Evolutionary conservation across 2,329 filamentous ascomycete genomes (phyloP).

Genomic region (Bertia moriformis): DNA sequence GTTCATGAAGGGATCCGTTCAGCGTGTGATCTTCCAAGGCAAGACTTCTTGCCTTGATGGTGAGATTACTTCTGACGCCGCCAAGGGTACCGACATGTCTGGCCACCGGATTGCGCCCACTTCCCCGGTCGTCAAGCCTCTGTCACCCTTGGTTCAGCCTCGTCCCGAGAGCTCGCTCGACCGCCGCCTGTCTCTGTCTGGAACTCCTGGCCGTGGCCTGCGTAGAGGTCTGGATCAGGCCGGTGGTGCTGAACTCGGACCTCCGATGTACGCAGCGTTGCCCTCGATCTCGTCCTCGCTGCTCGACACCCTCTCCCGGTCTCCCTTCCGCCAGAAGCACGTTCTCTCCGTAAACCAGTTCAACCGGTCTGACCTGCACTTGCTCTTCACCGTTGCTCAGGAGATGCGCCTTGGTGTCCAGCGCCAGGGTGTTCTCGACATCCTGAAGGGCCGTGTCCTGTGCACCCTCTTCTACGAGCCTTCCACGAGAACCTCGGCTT

Average conservation of each 20-base stretch:
- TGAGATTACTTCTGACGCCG: conserved; percentile 36
- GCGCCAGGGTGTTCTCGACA: conserved; percentile 74
- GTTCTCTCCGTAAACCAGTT: conserved; percentile 89
- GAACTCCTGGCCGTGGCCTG: conserved; percentile 3
- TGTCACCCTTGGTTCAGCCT: conserved; percentile 33
- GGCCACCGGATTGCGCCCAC: conserved; percentile 34
- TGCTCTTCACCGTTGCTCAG: conserved; percentile 89
- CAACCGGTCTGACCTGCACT: conserved; percentile 70
- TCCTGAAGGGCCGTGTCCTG: conserved; percentile 73
- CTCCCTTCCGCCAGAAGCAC: conserved; percentile 77
- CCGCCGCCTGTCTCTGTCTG: conserved; percentile 16
- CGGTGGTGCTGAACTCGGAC: conserved; percentile 27
- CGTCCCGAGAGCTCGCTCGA: conserved; percentile 35
- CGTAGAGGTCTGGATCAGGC: conserved; percentile 8
- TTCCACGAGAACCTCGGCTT: conserved; percentile 85
- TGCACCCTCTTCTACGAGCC: conserved; percentile 96
- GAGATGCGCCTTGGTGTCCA: conserved; percentile 95
- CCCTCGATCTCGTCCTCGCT: conserved; percentile 46
- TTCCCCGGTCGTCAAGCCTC: conserved; percentile 19
- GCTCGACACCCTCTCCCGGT: conserved; percentile 58
- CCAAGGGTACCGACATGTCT: conserved; percentile 63
- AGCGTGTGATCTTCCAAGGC: conserved; percentile 62
- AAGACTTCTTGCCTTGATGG: conserved; percentile 65
- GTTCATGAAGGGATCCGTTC: conserved; percentile 53
- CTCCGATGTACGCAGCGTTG: conserved; percentile 30